Conservation (phyloP, 1,284 basidiomycete genomes). For the Malassezia cuniculi region DNA sequence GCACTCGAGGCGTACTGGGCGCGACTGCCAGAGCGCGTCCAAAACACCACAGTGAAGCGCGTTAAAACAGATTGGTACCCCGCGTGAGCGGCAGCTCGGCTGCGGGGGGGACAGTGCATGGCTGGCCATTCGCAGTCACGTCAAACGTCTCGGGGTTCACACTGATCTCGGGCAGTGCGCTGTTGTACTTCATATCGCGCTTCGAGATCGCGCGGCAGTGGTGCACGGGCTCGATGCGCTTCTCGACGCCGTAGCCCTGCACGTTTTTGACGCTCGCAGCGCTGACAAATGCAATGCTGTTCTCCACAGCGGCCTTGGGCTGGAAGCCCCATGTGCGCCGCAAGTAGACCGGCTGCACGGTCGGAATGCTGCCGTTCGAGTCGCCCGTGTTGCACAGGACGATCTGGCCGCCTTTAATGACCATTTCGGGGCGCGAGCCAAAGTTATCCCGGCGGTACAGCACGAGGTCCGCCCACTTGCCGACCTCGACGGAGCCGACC, state of each 20-base stretch:
- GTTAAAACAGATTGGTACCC: conserved; percentile 9
- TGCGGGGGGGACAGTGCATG: conserved; percentile 30
- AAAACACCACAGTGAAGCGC: conserved; percentile 5
- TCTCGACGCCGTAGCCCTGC: conserved; percentile 58
- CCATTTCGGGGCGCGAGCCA: conserved; percentile 77
- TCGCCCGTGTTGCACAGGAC: conserved; percentile 85
- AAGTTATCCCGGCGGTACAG: conserved; percentile 89
- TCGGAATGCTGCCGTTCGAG: conserved; percentile 72
- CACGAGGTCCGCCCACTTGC: conserved; percentile 80
- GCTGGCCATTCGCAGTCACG: conserved; percentile 25
- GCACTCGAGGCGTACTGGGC: conserved; percentile 7
- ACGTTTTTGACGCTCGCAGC: conserved; percentile 57
- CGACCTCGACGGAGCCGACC: conserved; percentile 70
- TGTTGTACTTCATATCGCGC: conserved; percentile 87
- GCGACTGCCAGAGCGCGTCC: conserved; percentile 5
- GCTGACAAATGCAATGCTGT: conserved; percentile 77
- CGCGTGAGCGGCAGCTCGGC: conserved; percentile 30
- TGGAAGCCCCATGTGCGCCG: conserved; percentile 80
- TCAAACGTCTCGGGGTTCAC: conserved; percentile 84
- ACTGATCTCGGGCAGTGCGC: conserved; percentile 61
- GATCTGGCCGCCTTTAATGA: conserved; percentile 87
- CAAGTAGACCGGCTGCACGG: conserved; percentile 72
- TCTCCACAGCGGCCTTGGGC: conserved; percentile 60
- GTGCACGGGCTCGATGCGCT: conserved; percentile 62
- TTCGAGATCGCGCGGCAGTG: conserved; percentile 67